Percentiles rank a stretch among this genome's conserved stretches.
phyloP scores from a whole-genome alignment of 1,139 yeast genomes.

The Taphrina pruni region DNA sequence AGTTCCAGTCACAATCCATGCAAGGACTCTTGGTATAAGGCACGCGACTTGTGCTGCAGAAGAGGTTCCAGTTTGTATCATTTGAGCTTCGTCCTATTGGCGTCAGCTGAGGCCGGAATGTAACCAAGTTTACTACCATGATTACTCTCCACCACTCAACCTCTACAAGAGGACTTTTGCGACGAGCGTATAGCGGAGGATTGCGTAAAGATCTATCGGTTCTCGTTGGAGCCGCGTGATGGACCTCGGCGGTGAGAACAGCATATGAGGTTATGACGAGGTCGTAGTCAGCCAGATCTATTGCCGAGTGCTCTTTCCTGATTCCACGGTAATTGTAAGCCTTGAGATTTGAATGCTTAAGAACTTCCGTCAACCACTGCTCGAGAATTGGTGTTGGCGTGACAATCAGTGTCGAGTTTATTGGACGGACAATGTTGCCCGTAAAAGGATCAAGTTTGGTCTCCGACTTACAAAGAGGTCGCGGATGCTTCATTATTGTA shows the following conservation, averaged over 20 bases:
- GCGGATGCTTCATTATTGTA: constrained; percentile 63
- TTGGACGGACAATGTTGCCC: constrained; percentile 58
- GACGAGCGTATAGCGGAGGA: constrained; percentile 38
- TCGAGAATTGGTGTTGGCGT: constrained; percentile 81
- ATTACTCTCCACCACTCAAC: constrained; percentile 90
- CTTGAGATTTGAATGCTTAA: constrained; percentile 64
- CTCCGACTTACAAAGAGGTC: constrained; percentile 51
- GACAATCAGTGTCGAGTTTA: constrained; percentile 77
- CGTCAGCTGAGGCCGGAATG: neutral
- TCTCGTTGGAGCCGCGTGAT: constrained; percentile 70
- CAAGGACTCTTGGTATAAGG: constrained; percentile 78
- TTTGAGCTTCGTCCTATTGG: constrained; percentile 84
- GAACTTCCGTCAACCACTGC: constrained; percentile 84
- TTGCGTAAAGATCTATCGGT: constrained; percentile 54
- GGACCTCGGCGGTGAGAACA: constrained; percentile 73
- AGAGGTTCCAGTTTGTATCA: constrained; percentile 76
- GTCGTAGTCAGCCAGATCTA: constrained; percentile 62
- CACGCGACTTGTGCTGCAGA: constrained; percentile 81
- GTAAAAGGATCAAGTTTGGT: constrained; percentile 56
- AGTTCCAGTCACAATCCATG: constrained; percentile 98
- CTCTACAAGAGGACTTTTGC: constrained; percentile 72
- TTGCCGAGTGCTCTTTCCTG: neutral
- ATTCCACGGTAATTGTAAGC: constrained; percentile 55
- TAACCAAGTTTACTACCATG: neutral
- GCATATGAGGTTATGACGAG: constrained; percentile 82